Evolutionary conservation across 768 basidiomycete species (phyloP), one percentile per base, ranked within the genome.

Genomic region (Pleurotus djamor): DNA sequence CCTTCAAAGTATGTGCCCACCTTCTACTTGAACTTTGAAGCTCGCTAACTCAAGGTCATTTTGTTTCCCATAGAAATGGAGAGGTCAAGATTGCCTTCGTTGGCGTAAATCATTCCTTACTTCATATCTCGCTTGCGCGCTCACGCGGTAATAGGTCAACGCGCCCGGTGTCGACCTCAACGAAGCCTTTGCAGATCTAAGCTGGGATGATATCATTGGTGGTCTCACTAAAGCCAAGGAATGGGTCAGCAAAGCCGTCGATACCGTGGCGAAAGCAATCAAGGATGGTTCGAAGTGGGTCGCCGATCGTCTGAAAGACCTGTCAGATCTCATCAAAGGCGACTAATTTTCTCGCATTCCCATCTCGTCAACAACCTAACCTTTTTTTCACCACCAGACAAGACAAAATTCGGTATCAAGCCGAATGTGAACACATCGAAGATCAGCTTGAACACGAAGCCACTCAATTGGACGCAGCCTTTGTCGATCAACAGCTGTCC

Each of bases 1-100:
- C 56, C 67, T 17, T 44, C 61, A 12, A 52, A 59, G 64, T 64
- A 44, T 37, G 65, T 41, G 3, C 21, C 3, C 35, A 9, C 41
- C 41, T 43, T 43, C 41, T 28, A 28, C 21, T 28, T 28, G n/a
- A n/a, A 28, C 21, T 28, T n/a, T 28, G 21, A 28, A 28, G 41
- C 4, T 10, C 4, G 9, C 41, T 10, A 4, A n/a, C n/a, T n/a
- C n/a, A 43, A 43, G 41, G 41, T n/a, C 41, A 10, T 43, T 9
- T 9, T 43, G 41, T n/a, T 43, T 10, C 9, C 41, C n/a, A 43
- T n/a, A 43, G 41, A 4, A n/a, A 9, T 9, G 41, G 41, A 10
- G 41, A n/a, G 10, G n/a, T 43, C 41, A 43, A 43, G 41, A 10
- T 43, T n/a, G 41, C 41, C 41, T 43, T 43, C n/a, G 41, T 43